Evolutionary conservation across 2,329 filamentous ascomycete genomes (phyloP), one percentile per base, ranked within the genome.

Genomic region (Emydomyces testavorans): DNA sequence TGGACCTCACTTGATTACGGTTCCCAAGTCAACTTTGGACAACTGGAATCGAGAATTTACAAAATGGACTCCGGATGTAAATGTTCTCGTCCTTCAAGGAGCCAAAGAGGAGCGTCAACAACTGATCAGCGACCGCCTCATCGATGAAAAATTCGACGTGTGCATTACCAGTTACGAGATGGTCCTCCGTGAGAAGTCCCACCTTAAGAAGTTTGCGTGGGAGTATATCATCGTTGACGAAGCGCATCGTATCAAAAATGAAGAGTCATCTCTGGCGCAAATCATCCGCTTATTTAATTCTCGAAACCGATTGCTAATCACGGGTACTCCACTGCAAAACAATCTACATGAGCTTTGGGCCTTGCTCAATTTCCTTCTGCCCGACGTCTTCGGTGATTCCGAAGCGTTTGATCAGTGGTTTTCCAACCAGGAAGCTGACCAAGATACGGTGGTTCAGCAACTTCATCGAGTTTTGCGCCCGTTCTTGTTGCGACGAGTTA

Each of bases 161-260:
- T 95, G 90, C 69, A 85, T 98, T 63, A 98, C 92, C 11, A 95
- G 89, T 65, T 98, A 98, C 69, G 92, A 98, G 66, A 96, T 98
- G 90, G 88, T 98, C 51, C 74, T 98, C 10, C 80, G 92, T 50
- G 92, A 98, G 63, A 96, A 98, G 71, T 75, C 85, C 1, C 87
- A 94, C 57, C 68, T 98, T 56, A 94, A 92, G 71, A 96, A 96
- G 66, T 94, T 98, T 64, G 89, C 92, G 0, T 98, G 92, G 92
- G 90, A 98, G 65, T 98, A 98, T 67, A 98, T 98, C 66, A 94
- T 98, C 57, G 94, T 98, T 54, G 92, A 98, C 60, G 92, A 98
- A 69, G 82, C 92, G 1, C 92, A 98, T 66, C 87, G 92, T 52
- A 98, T 98, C 77, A 98, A 98, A 73, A 98, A 98, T 67, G 92